A percentile compares a stretch with the other conserved stretches of the same genome.
Conservation (phyloP, 306 rosid species). For the Amphicarpaea edgeworthii region DNA sequence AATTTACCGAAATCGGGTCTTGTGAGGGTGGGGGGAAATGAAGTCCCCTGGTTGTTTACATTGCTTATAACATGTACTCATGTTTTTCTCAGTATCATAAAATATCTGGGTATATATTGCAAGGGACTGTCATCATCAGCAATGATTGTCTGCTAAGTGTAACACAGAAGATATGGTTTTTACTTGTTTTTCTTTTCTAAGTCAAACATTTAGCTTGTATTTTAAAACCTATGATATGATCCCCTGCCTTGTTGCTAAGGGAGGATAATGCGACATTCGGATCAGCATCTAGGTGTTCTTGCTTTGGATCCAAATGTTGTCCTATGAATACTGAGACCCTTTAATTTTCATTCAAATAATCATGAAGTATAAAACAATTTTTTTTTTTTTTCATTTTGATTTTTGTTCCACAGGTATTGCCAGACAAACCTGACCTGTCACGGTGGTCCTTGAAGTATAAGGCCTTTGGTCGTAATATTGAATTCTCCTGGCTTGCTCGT, state of each 20-base stretch:
- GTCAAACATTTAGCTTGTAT: constrained; percentile 23
- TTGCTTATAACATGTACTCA: not conserved
- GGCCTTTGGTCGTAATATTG: constrained; percentile 85
- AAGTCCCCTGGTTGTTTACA: not conserved
- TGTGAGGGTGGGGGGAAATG: not conserved
- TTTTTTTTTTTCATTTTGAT: not conserved
- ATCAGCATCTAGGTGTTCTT: constrained; percentile 13
- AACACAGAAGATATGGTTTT: not conserved
- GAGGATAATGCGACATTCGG: constrained; percentile 12
- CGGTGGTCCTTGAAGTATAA: constrained; percentile 90
- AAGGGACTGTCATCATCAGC: not conserved
- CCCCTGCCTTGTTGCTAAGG: constrained; percentile 17
- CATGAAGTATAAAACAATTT: not conserved
- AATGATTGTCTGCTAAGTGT: constrained; percentile 15
- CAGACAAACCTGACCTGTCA: constrained; percentile 89
- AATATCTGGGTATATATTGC: not conserved
- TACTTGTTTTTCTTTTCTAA: constrained; percentile 22
- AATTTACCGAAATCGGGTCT: not conserved
- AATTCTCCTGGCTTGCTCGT: constrained; percentile 95
- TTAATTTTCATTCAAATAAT: constrained; percentile 19
- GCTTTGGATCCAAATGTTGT: constrained; percentile 25
- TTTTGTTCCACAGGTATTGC: constrained; percentile 65
- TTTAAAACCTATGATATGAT: not conserved
- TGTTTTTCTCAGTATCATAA: not conserved
- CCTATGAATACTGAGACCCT: constrained; percentile 1